Base-by-base conservation (phyloP, 768 basidiomycete species). In the Mycena galopus region DNA sequence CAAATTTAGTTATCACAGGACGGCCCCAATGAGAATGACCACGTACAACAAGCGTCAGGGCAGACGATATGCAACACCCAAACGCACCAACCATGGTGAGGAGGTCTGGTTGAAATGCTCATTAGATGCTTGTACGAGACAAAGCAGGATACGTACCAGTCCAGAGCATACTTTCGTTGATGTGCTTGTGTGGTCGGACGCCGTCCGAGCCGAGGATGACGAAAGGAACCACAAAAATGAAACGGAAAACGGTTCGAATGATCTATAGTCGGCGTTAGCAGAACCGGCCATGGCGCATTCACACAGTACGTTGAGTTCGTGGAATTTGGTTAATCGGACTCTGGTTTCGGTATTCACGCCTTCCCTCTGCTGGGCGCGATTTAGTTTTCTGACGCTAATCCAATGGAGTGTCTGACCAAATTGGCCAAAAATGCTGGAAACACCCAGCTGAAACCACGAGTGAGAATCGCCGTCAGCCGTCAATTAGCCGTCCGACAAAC, bases 261-360 rank as follows among this genome's bases (percentile, higher is more conserved):
- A 82, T 88, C 94, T 94, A 73, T 5, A 21, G 27, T 2, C 73
- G 53, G 33, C 30, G 39, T 65, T 2, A 23, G 23, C 2, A 9
- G 12, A 17, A 8, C 19, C 17, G 25, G n/a, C 35, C 14, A 37
- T 37, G 35, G 39, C 39, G 12, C 4, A 19, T 16, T 58, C 19
- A 30, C 4, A 14, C 82, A 93, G 42, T 73, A 95, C 94, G 75
- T 96, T 96, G 37, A 95, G 81, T 76, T 96, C 93, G 42, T 93
- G 92, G 77, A 94, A 96, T 71, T 92, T 95, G 32, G 91, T 91
- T 58, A 96, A 81, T 29, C 94, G 89, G 29, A 93, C 86, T 57
- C 95, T 85, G 2, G 91, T 93, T 37, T 75, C 84, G 19, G 74
- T 85, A 60, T 95, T 93, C 6, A 93, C 91, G 8, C 88, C 88